These are phyloP conservation scores for Elsinoe arachidis DNA, from an alignment of 2,329 filamentous ascomycete species.

Conservation along the genomic window DNA sequence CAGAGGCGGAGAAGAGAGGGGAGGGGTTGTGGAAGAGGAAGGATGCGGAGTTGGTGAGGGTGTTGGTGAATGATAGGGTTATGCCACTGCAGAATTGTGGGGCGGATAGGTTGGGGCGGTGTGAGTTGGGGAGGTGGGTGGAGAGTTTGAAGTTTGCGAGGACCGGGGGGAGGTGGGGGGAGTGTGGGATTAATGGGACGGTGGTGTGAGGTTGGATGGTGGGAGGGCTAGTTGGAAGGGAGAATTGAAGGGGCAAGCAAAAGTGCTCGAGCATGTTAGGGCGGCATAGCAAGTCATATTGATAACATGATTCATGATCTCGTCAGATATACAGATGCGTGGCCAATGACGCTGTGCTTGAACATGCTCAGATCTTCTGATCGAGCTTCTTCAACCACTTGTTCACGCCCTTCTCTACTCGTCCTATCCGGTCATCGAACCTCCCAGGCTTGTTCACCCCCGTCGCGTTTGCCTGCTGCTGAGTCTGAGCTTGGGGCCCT, in stretches of 20 bases:
- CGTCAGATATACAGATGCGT: not conserved
- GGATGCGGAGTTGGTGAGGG: conserved; percentile 61
- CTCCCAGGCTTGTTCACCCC: conserved; percentile 32
- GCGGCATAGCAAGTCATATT: not conserved
- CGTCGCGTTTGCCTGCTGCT: conserved; percentile 19
- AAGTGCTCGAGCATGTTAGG: not conserved
- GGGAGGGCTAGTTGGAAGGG: no score
- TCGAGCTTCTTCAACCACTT: conserved; percentile 71
- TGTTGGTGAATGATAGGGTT: conserved; percentile 78
- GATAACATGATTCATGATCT: not conserved
- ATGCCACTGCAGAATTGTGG: conserved; percentile 62
- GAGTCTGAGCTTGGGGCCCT: conserved; percentile 7
- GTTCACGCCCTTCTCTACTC: conserved; percentile 60
- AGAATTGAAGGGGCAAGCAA: not conserved
- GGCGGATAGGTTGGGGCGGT: conserved; percentile 62
- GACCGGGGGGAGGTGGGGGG: conserved; percentile 62
- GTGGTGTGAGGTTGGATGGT: not conserved
- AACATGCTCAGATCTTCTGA: conserved; percentile 17
- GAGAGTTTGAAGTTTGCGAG: conserved; percentile 66
- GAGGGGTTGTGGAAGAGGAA: conserved; percentile 26
- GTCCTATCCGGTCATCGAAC: conserved; percentile 57
- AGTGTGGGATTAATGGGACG: conserved; percentile 40
- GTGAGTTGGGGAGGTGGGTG: conserved; percentile 61
- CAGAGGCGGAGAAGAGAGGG: conserved; percentile 51
- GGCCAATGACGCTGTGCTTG: not conserved